Evolutionary conservation across 2,329 filamentous ascomycete species (phyloP), one percentile per base, ranked within the genome.

Genomic region (Cryphonectria nitschkei): DNA sequence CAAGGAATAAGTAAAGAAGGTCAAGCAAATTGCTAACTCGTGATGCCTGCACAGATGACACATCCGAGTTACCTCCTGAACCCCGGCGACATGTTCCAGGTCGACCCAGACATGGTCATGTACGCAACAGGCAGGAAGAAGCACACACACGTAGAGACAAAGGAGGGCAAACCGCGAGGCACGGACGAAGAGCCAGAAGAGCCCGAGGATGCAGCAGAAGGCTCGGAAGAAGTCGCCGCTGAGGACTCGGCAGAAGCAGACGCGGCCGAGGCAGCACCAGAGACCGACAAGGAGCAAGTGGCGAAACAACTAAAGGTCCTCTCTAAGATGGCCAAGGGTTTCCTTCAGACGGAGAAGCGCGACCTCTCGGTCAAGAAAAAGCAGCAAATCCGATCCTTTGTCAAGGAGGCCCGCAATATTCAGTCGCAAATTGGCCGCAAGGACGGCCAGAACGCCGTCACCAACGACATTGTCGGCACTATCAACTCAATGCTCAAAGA

Each of bases 21-120:
- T n/a, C 37, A 34, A 43, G 50, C 26, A 19, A 39, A 39, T 9
- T 39, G 39, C 70, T 73, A 22, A 73, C 64, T 64, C 19, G 41
- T 41, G 32, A 34, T 50, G 60, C 7, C 26, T 54, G 13, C 41
- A 60, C 69, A 97, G 95, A 97, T 98, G 93, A 86, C 88, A 74
- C 93, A 96, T 78, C 95, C 96, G 11, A 92, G 94, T 69, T 99
- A 99, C 81, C 90, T 94, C 74, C 88, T 99, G 54, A 99, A 99
- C 81, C 97, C 96, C 2, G 96, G 96, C 75, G 96, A 99, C 80
- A 93, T 99, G 90, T 99, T 99, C 86, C 94, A 97, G 80, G 95
- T 99, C 76, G 92, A 98, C 29, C 87, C 93, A 50, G 93, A 97
- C 54, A 90, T 91, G 76, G 96, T 99, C 70, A 87, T 99, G 81